These are phyloP conservation scores for Scutellaria minor DNA, from an alignment of 257 asterid genomes.

Conservation along the genomic window DNA sequence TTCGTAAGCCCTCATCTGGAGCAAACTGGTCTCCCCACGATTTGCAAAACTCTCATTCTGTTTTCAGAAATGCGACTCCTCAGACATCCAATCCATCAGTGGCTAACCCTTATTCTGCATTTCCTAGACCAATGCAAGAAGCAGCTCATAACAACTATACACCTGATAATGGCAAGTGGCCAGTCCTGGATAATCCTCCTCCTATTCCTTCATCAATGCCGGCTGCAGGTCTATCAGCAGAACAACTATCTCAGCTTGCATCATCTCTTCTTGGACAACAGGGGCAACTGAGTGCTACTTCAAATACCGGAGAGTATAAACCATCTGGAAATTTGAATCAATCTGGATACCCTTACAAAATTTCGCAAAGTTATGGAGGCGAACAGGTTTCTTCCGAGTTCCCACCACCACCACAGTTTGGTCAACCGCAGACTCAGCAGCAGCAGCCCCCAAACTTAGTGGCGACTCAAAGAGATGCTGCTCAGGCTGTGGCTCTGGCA, in stretches of 20 bases:
- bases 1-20: constrained; percentile 46
- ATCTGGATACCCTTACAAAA: constrained; percentile 46
- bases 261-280: constrained; percentile 79
- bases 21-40: constrained; percentile 56
- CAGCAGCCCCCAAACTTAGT: constrained; percentile 45
- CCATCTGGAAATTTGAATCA: constrained; percentile 48
- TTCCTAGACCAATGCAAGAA: constrained; percentile 44
- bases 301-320: constrained; percentile 48
- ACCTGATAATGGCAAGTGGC: constrained; percentile 42
- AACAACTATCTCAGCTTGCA: constrained; percentile 75
- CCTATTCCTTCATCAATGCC: constrained; percentile 47
- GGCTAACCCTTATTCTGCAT: constrained; percentile 36
- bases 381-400: constrained; percentile 52
- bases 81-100: constrained; percentile 35
- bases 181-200: constrained; percentile 49
- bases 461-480: constrained; percentile 47
- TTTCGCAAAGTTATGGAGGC: constrained; percentile 48
- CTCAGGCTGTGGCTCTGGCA: constrained; percentile 44
- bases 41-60: constrained; percentile 44
- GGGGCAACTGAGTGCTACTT: constrained; percentile 48
- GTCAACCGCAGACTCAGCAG: constrained; percentile 50
- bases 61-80: constrained; percentile 32
- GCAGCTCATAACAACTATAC: constrained; percentile 41
- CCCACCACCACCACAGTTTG: constrained; percentile 52
- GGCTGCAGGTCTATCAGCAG: constrained; percentile 51